phyloP scores from a whole-genome alignment of 2,329 filamentous ascomycete genomes.

The Arthrobotrys entomopaga region DNA sequence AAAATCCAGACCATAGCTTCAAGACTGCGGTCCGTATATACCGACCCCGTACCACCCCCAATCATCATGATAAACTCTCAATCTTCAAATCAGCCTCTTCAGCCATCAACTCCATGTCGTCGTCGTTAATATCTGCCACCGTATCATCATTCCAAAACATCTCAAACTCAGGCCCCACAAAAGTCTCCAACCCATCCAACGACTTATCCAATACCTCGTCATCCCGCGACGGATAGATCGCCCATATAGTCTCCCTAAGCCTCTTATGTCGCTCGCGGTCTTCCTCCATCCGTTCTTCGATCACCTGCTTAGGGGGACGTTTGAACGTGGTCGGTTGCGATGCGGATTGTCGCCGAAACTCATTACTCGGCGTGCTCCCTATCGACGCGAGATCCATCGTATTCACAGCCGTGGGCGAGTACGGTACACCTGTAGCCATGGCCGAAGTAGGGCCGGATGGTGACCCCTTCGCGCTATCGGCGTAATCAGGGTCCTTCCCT shows the following conservation, averaged over 20 bases:
- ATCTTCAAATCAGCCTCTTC: conserved; percentile 70
- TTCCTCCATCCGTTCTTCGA: conserved; percentile 96
- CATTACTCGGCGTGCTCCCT: conserved; percentile 35
- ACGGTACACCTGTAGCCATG: conserved; percentile 56
- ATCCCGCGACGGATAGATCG: conserved; percentile 73
- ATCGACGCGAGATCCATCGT: conserved; percentile 56
- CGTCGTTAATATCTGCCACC: conserved; percentile 83
- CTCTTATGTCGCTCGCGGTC: conserved; percentile 95
- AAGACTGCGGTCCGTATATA: neutral
- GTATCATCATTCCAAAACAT: conserved; percentile 79
- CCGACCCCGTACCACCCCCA: too few species aligned
- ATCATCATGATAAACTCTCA: conserved; percentile 45
- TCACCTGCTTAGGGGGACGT: conserved; percentile 68
- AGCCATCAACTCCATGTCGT: conserved; percentile 79
- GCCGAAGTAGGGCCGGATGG: conserved; percentile 56
- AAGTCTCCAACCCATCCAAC: conserved; percentile 37
- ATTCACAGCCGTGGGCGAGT: conserved; percentile 55
- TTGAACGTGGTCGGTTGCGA: conserved; percentile 48
- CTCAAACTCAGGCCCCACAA: conserved; percentile 69
- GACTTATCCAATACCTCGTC: conserved; percentile 61
- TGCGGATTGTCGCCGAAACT: conserved; percentile 43
- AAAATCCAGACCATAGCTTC: too few species aligned
- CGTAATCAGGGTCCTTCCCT: conserved; percentile 45
- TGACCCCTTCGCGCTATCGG: conserved; percentile 37
- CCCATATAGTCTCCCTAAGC: conserved; percentile 91